Percentiles rank a stretch among this genome's conserved stretches.
phyloP scores from a whole-genome alignment of 805 yeast genomes.

The Kuraishia borneana region DNA sequence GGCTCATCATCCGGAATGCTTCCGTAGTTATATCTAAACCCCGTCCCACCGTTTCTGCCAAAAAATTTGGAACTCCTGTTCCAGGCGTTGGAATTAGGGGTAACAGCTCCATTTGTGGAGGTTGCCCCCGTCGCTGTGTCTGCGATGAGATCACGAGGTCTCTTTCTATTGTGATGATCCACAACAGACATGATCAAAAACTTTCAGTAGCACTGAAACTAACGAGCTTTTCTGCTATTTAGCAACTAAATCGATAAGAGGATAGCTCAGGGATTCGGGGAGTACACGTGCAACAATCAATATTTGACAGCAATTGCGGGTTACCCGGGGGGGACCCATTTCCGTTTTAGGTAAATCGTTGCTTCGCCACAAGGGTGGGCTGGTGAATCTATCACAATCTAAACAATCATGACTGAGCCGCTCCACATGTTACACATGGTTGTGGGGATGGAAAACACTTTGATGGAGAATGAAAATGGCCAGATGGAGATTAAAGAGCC shows the following conservation, averaged over 20 bases:
- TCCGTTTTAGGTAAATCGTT: too few relatives aligned
- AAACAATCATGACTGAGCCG: slow-evolving; percentile 2
- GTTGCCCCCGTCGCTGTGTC: slow-evolving; percentile 5
- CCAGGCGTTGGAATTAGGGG: slow-evolving; percentile 3
- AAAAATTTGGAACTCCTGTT: neutral
- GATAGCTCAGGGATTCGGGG: too few relatives aligned
- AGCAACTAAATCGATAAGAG: too few relatives aligned
- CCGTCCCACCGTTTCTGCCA: neutral
- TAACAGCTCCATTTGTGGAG: slow-evolving; percentile 8
- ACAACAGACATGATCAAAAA: slow-evolving; percentile 12
- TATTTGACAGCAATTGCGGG: too few relatives aligned
- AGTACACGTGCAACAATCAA: too few relatives aligned
- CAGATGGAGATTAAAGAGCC: slow-evolving; percentile 7
- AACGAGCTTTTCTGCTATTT: neutral
- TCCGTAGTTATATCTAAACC: neutral
- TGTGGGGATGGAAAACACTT: slow-evolving; percentile 3
- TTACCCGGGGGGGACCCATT: too few relatives aligned
- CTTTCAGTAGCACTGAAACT: too few relatives aligned
- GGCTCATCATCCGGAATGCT: slow-evolving; percentile 3
- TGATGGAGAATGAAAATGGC: neutral
- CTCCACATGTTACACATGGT: slow-evolving; percentile 5
- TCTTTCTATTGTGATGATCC: slow-evolving; percentile 20
- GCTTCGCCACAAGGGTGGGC: too few relatives aligned
- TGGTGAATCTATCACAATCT: too few relatives aligned
- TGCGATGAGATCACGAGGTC: slow-evolving; percentile 20